Percentiles rank a stretch among this genome's conserved stretches.
Evolutionary conservation across 2,329 filamentous ascomycete genomes (phyloP).

Genomic region (Teratosphaeria zuluensis): DNA sequence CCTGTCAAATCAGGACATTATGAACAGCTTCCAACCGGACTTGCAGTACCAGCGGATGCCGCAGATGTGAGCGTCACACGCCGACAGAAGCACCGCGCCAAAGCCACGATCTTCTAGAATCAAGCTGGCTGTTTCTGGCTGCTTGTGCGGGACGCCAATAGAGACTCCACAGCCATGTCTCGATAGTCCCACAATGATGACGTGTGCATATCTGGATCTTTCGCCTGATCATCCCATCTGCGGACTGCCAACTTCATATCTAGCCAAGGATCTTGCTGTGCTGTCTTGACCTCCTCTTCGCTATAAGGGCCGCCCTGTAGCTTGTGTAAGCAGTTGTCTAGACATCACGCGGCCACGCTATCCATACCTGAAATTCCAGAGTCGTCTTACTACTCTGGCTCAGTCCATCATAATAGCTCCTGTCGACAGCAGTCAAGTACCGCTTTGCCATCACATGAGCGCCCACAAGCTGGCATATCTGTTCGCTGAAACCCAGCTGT

Average conservation of each 20-base stretch:
- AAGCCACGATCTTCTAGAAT: too few relatives aligned
- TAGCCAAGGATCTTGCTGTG: conserved; percentile 24
- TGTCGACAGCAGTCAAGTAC: conserved; percentile 29
- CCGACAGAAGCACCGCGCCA: too few relatives aligned
- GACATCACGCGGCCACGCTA: neutral
- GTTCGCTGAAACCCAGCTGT: conserved; percentile 27
- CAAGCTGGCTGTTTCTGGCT: neutral
- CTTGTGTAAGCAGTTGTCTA: neutral
- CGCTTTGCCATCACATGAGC: conserved; percentile 34
- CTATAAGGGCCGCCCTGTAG: conserved; percentile 26
- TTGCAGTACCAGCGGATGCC: conserved; percentile 12
- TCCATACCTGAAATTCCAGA: conserved; percentile 26
- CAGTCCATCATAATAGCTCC: conserved; percentile 25
- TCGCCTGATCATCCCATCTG: conserved; percentile 31
- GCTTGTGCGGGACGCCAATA: neutral
- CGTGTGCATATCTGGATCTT: conserved; percentile 17
- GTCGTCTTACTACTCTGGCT: conserved; percentile 30
- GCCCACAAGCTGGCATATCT: conserved; percentile 28
- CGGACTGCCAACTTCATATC: conserved; percentile 29
- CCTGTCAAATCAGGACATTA: conserved; percentile 16
- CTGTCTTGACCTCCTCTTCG: conserved; percentile 21
- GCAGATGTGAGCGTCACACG: conserved; percentile 5
- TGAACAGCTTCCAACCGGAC: conserved; percentile 17
- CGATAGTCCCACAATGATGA: conserved; percentile 8
- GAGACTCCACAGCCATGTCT: conserved; percentile 8